Percentiles rank a stretch among this genome's conserved stretches.
Evolutionary conservation across 2,329 filamentous ascomycete species (phyloP).

Genomic region (Dothiorella sarmentorum): DNA sequence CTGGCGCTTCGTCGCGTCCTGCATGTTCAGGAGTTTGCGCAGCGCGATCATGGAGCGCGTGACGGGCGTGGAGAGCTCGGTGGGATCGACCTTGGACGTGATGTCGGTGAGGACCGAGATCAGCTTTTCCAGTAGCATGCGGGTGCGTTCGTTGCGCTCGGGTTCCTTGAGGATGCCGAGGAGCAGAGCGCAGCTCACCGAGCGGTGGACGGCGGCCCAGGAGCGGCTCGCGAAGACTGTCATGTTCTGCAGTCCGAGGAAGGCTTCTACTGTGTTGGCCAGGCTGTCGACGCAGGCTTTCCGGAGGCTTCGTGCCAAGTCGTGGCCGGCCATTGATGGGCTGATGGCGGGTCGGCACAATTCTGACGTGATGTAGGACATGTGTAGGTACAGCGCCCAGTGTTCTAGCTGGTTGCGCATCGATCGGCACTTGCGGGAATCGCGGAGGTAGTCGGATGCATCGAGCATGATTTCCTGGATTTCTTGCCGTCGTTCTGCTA

Average conservation of each 20-base stretch:
- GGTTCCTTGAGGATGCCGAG: constrained; percentile 51
- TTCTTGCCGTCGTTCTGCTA: constrained; percentile 55
- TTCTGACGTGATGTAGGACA: constrained; percentile 61
- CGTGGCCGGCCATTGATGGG: constrained; percentile 43
- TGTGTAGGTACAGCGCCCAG: constrained; percentile 59
- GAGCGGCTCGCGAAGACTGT: constrained; percentile 43
- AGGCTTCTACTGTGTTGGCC: constrained; percentile 57
- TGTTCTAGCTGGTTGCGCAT: constrained; percentile 56
- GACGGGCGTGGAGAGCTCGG: constrained; percentile 47
- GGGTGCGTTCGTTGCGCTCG: constrained; percentile 44
- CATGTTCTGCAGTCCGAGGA: constrained; percentile 56
- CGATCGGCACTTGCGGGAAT: constrained; percentile 47
- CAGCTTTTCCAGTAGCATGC: constrained; percentile 45
- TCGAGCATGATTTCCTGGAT: constrained; percentile 58
- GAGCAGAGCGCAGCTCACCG: constrained; percentile 43
- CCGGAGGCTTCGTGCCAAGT: constrained; percentile 48
- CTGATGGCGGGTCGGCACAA: constrained; percentile 60
- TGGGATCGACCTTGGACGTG: constrained; percentile 45
- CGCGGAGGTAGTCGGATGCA: constrained; percentile 55
- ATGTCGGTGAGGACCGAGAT: constrained; percentile 46
- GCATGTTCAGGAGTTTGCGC: constrained; percentile 40
- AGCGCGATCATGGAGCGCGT: constrained; percentile 46
- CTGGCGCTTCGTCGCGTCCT: constrained; percentile 26
- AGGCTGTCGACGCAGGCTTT: constrained; percentile 55
- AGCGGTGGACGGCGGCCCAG: constrained; percentile 44